Evolutionary conservation across 805 yeast genomes (phyloP), one percentile per base, ranked within the genome.

Genomic region (Nakazawaea ambrosiae): DNA sequence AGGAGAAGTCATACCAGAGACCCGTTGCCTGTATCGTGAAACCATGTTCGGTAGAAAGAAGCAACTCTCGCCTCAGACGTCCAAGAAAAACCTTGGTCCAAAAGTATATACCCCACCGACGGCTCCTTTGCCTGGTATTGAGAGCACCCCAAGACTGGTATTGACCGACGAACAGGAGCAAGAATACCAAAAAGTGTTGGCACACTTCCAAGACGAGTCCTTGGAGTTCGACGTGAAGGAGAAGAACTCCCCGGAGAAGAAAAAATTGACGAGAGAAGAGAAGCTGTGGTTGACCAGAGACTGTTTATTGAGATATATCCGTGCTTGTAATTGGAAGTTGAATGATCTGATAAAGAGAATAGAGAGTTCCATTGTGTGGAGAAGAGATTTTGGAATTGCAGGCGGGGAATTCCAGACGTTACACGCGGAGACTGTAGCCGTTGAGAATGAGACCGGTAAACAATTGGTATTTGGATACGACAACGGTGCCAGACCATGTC

Each of bases 261-360:
- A 53, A 29, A 60, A 68, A 2, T 52, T 69, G 31, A 55, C 54
- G 40, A 58, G 54, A 16, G 63, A 63, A 31, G 98, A 92, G 58
- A 82, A 78, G 57, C 81, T 95, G 0, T 92, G 98, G 98, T 66
- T 92, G 39, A 84, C 97, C 2, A 73, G 82, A 49, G 98, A 92
- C 57, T 92, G 98, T 55, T 68, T 92, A 41, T 60, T 87, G 50
- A 74, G 99, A 55, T 92, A 92, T 56, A 63, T 90, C 39, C 73
- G 97, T 39, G 99, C 98, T 18, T 83, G 96, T 18, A 90, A 87
- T 57, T 92, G 98, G 98, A 68, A 73, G 22, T 69, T 68, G 1
- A 59, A 68, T 20, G 85, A 81, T 10, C 84, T 94, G 27, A 79
- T 78, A 34, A 70, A 71, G 39, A 74, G 98, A 51, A 66, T 92